phyloP scores from a whole-genome alignment of 2,329 filamentous ascomycete genomes.

The Beauveria medogensis region DNA sequence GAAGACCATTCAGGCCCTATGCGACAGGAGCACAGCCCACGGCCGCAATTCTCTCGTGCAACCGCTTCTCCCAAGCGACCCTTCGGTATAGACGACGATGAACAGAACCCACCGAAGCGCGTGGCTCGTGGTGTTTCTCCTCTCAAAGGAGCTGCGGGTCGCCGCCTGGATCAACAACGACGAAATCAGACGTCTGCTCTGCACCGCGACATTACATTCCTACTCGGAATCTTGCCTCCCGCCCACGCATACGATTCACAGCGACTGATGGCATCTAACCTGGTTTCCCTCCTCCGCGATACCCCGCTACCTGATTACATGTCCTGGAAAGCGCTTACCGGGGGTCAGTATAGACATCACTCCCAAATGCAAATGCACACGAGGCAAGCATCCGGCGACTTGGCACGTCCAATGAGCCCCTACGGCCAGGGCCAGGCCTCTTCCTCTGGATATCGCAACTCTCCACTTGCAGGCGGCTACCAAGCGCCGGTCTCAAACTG shows the following conservation, averaged over 20 bases:
- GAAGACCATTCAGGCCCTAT: conserved; percentile 36
- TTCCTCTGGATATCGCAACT: conserved; percentile 41
- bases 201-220: conserved; percentile 58
- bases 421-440: conserved; percentile 35
- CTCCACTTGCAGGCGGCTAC: conserved; percentile 27
- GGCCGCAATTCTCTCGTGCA: conserved; percentile 37
- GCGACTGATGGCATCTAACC: conserved; percentile 59
- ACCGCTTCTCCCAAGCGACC: conserved; percentile 54
- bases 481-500: conserved; percentile 2
- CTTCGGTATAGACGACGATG: conserved; percentile 62
- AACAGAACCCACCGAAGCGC: conserved; percentile 71
- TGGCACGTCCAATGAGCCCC: conserved; percentile 39
- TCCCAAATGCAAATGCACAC: conserved; percentile 30
- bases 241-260: conserved; percentile 64
- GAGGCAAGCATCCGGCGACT: conserved; percentile 37
- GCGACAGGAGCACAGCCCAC: conserved; percentile 35
- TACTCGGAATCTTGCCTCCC: conserved; percentile 66
- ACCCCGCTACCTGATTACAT: conserved; percentile 56
- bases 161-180: conserved; percentile 72
- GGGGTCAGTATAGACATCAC: conserved; percentile 27
- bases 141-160: conserved; percentile 80
- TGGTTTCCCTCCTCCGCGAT: conserved; percentile 66
- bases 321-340: conserved; percentile 42
- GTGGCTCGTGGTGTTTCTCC: conserved; percentile 84
- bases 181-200: conserved; percentile 59